A percentile compares a stretch with the other conserved stretches of the same genome.
Conservation (phyloP, 176 grass and related monocot species). For the Phoenix roebelenii region DNA sequence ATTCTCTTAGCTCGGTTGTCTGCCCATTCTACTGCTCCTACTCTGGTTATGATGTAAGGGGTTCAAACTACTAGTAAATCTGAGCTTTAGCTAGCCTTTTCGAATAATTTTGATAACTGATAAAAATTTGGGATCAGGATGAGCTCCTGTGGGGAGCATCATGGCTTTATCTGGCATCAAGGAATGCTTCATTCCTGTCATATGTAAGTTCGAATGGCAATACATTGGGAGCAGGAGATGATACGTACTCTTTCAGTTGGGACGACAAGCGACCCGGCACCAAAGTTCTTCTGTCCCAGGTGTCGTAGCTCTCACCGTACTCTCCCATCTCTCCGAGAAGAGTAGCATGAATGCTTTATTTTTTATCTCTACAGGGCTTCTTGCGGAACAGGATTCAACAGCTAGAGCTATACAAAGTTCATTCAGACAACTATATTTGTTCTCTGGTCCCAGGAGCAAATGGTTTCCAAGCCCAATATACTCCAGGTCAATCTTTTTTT, state of each 20-base stretch:
- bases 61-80: not conserved
- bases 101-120: not conserved
- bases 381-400: constrained; percentile 24
- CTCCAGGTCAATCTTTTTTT: constrained; percentile 25
- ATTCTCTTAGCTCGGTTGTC: constrained; percentile 50
- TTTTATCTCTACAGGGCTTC: constrained; percentile 29
- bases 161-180: constrained; percentile 65
- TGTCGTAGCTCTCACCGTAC: not conserved
- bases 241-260: constrained; percentile 78
- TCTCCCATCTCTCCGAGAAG: not conserved
- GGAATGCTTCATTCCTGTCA: constrained; percentile 54
- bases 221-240: constrained; percentile 43
- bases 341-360: not conserved
- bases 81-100: too few relatives aligned
- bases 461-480: constrained; percentile 60
- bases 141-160: constrained; percentile 87
- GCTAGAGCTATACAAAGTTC: constrained; percentile 54
- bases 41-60: constrained; percentile 64
- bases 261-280: constrained; percentile 63
- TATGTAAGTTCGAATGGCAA: constrained; percentile 61
- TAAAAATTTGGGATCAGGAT: constrained; percentile 27
- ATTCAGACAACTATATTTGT: constrained; percentile 66
- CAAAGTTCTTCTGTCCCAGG: constrained; percentile 69
- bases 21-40: constrained; percentile 76
- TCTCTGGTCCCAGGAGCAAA: constrained; percentile 43